Evolutionary conservation across 371 early-diverging fungal genomes (phyloP).

Genomic region (Amoeboaphelidium protococcarum): DNA sequence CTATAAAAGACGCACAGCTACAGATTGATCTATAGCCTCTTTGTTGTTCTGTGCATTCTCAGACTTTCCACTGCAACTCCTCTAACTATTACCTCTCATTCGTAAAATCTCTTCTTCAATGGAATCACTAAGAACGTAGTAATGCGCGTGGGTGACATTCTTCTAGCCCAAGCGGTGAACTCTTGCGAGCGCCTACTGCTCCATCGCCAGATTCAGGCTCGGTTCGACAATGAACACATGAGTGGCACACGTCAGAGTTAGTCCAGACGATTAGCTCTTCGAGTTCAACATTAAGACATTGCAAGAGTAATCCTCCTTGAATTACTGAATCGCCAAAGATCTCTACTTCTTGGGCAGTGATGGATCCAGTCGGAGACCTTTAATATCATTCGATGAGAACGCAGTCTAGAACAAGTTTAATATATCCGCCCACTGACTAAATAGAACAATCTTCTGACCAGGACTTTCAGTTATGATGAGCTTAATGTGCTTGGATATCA

Average conservation of each 20-base stretch:
- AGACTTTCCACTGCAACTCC: too few species aligned
- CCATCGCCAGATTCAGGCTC: slow-evolving; percentile 11
- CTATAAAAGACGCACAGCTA: too few species aligned
- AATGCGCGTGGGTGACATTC: slow-evolving; percentile 11
- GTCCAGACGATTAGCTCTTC: slow-evolving; percentile 13
- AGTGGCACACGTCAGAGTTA: slow-evolving; percentile 15
- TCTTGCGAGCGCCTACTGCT: slow-evolving; percentile 15
- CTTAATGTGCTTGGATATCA: background rate
- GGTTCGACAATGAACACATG: slow-evolving; percentile 21
- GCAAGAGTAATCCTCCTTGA: slow-evolving; percentile 5
- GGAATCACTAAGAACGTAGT: slow-evolving; percentile 9
- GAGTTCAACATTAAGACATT: slow-evolving; percentile 17
- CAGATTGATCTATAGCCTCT: too few species aligned
- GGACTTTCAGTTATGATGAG: background rate
- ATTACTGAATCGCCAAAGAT: slow-evolving; percentile 6
- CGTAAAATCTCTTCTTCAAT: background rate
- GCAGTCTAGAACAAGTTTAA: too few species aligned
- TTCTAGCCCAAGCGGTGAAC: slow-evolving; percentile 19
- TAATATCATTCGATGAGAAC: background rate
- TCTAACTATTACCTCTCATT: too few species aligned
- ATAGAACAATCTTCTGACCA: background rate
- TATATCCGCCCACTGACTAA: background rate
- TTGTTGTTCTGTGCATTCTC: too few species aligned
- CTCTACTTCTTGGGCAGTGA: background rate
- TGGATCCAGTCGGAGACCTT: background rate